phyloP scores from a whole-genome alignment of 441 rosid genomes.

The Omphalea diandra region DNA sequence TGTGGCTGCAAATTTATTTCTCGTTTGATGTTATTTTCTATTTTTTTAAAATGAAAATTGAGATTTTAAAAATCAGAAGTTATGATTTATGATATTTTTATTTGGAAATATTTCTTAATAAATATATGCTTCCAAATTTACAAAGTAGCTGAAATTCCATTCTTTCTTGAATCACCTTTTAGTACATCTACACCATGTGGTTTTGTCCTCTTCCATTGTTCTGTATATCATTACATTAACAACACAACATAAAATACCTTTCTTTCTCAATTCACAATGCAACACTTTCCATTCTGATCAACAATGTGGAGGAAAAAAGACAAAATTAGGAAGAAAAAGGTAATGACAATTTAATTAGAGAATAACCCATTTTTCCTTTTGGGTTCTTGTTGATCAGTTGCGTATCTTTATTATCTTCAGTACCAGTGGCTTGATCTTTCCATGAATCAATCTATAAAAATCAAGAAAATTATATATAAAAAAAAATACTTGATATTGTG shows the following conservation, averaged over 20 bases:
- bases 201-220: not conserved
- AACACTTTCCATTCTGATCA: not conserved
- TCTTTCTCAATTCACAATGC: not conserved
- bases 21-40: not conserved
- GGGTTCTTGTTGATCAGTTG: not conserved
- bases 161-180: not conserved
- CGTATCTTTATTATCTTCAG: not conserved
- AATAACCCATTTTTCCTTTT: too few relatives aligned
- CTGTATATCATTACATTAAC: not conserved
- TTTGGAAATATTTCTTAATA: too few relatives aligned
- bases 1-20: constrained; percentile 1
- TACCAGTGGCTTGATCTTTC: too few relatives aligned
- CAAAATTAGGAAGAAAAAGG: not conserved
- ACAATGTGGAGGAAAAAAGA: not conserved
- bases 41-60: too few relatives aligned
- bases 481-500: constrained; percentile 9
- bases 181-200: not conserved
- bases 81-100: too few relatives aligned
- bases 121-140: too few relatives aligned
- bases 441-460: not conserved
- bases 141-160: not conserved
- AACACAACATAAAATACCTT: not conserved
- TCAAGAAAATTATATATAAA: not conserved
- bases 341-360: too few relatives aligned
- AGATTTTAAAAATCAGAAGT: too few relatives aligned